Evolutionary conservation across 345 rosid species (phyloP).

Genomic region (Eucalyptus grandis): DNA sequence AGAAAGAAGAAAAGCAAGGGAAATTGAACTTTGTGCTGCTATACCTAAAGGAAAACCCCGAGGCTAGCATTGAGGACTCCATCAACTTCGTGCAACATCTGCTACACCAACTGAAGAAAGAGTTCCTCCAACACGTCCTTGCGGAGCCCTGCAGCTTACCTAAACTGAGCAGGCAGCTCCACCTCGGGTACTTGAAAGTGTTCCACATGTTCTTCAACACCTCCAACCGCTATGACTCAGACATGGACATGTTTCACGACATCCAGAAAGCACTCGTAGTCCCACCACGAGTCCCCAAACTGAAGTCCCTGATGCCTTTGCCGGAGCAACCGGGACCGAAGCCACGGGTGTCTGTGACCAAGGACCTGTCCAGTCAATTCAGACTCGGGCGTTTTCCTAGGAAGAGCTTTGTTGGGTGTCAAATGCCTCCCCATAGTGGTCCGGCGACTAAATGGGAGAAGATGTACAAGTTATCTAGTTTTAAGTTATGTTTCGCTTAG

Average conservation of each 20-base stretch:
- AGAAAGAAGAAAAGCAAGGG: background rate
- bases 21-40: background rate
- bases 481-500: background rate
- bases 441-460: background rate
- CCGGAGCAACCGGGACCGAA: background rate
- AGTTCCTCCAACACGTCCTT: background rate
- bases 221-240: background rate
- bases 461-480: background rate
- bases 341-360: background rate
- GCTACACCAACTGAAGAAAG: background rate
- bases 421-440: background rate
- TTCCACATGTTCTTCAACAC: background rate
- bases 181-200: background rate
- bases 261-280: background rate
- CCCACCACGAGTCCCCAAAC: background rate
- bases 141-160: background rate
- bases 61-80: background rate
- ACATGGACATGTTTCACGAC: background rate
- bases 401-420: background rate
- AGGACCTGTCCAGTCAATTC: background rate
- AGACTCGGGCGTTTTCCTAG: background rate
- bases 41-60: background rate
- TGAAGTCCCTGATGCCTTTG: background rate
- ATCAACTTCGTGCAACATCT: background rate
- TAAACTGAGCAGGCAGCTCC: background rate